Conservation (phyloP, 2,329 filamentous ascomycete genomes). For the Ilyonectria sp. region DNA sequence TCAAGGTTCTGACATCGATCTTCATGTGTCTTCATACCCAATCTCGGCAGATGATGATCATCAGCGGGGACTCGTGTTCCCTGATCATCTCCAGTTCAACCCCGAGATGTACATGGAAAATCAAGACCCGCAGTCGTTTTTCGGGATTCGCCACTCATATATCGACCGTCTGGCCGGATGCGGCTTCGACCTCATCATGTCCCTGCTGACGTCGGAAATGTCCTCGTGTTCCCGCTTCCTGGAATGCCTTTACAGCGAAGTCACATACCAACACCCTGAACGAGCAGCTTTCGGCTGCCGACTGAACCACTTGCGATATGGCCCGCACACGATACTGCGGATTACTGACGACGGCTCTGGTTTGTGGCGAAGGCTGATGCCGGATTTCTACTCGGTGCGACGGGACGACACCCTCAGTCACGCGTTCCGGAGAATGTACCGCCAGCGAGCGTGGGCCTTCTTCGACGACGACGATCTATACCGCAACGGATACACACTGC, state of each 20-base stretch:
- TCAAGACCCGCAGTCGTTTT: background rate
- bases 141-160: background rate
- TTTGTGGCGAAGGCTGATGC: background rate
- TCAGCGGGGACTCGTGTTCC: constrained; percentile 13
- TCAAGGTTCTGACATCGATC: background rate
- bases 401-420: background rate
- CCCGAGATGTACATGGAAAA: constrained; percentile 16
- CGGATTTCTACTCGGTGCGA: background rate
- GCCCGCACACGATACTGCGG: background rate
- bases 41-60: background rate
- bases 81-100: constrained; percentile 22
- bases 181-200: constrained; percentile 4
- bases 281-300: background rate
- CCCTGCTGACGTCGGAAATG: background rate
- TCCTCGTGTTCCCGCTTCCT: constrained; percentile 5
- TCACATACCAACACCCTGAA: background rate
- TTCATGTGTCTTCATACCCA: background rate
- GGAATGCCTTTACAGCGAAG: constrained; percentile 7
- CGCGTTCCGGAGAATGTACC: constrained; percentile 22
- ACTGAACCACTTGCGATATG: background rate
- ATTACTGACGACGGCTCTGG: background rate
- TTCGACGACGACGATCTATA: constrained; percentile 14
- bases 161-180: constrained; percentile 23
- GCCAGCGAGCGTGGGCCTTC: constrained; percentile 28
- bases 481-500: background rate